Evolutionary conservation across 2,329 filamentous ascomycete genomes (phyloP).

Genomic region (Fonsecaea erecta): DNA sequence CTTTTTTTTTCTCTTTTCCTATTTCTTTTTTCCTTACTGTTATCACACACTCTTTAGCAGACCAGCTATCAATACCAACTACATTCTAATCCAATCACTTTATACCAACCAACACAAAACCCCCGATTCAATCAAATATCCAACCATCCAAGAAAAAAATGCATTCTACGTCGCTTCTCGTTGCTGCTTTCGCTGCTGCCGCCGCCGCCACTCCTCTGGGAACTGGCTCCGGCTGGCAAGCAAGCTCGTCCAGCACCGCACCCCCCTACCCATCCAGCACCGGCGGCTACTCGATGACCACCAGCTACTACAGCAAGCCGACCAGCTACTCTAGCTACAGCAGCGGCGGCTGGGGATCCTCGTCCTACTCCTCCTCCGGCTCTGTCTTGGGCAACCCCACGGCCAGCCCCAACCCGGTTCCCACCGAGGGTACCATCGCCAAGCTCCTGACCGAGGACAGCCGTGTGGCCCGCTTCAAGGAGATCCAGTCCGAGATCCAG

Average conservation of each 20-base stretch:
- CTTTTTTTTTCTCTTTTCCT: constrained; percentile 21
- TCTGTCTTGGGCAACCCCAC: constrained; percentile 25
- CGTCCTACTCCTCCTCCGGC: background rate
- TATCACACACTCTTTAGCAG: constrained; percentile 34
- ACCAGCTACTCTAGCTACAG: background rate
- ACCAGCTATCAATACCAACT: constrained; percentile 7
- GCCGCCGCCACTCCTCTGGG: constrained; percentile 31
- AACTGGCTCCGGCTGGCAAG: constrained; percentile 1
- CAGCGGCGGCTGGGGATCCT: background rate
- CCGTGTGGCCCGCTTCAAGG: constrained; percentile 32
- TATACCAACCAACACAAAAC: background rate
- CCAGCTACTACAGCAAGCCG: constrained; percentile 1
- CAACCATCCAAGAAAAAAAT: constrained; percentile 27
- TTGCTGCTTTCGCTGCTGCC: constrained; percentile 30
- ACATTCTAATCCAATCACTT: constrained; percentile 9
- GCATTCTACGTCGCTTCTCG: constrained; percentile 31
- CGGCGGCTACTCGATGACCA: background rate
- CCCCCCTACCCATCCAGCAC: constrained; percentile 9
- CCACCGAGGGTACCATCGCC: constrained; percentile 31
- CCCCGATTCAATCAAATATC: constrained; percentile 7
- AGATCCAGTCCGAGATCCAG: constrained; percentile 30
- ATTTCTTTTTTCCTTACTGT: constrained; percentile 28
- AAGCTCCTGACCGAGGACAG: constrained; percentile 35
- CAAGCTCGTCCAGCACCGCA: constrained; percentile 4
- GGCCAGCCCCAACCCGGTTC: constrained; percentile 32